Conservation (phyloP, 2,329 filamentous ascomycete species). For the Xylariales sp. region DNA sequence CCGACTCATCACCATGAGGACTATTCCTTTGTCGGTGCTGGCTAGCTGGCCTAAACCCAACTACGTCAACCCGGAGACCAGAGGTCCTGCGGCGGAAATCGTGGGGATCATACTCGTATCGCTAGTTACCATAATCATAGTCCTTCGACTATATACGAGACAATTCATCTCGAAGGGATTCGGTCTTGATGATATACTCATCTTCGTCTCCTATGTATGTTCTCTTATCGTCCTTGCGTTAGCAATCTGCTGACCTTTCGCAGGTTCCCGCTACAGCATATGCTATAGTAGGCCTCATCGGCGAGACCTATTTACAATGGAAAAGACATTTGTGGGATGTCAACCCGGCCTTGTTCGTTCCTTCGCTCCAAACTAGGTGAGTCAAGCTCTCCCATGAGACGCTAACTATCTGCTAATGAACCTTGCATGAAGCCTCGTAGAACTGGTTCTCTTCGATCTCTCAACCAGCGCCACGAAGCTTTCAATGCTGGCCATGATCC, state of each 20-base stretch:
- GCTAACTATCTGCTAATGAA: neutral
- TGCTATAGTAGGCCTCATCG: conserved; percentile 24
- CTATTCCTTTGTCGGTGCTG: conserved; percentile 15
- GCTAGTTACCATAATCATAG: conserved; percentile 20
- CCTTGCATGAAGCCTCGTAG: conserved; percentile 22
- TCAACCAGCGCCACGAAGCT: conserved; percentile 35
- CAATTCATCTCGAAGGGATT: conserved; percentile 24
- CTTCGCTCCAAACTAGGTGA: conserved; percentile 25
- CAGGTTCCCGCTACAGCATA: conserved; percentile 28
- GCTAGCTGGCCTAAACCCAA: conserved; percentile 24
- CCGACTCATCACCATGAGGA: conserved; percentile 14
- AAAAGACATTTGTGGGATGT: conserved; percentile 31
- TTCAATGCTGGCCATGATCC: conserved; percentile 35
- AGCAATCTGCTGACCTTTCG: neutral
- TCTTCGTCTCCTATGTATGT: conserved; percentile 31
- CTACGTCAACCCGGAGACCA: conserved; percentile 22
- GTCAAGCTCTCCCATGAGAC: neutral
- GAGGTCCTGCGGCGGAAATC: conserved; percentile 22
- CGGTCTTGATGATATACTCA: conserved; percentile 30
- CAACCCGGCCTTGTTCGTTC: conserved; percentile 14
- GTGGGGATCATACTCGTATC: conserved; percentile 19
- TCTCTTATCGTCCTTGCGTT: too few relatives aligned
- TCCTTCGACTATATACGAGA: conserved; percentile 26
- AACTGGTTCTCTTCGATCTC: conserved; percentile 31
- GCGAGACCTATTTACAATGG: conserved; percentile 23